Base-by-base conservation (phyloP, 1,284 basidiomycete species). In the Peniophora sp. region DNA sequence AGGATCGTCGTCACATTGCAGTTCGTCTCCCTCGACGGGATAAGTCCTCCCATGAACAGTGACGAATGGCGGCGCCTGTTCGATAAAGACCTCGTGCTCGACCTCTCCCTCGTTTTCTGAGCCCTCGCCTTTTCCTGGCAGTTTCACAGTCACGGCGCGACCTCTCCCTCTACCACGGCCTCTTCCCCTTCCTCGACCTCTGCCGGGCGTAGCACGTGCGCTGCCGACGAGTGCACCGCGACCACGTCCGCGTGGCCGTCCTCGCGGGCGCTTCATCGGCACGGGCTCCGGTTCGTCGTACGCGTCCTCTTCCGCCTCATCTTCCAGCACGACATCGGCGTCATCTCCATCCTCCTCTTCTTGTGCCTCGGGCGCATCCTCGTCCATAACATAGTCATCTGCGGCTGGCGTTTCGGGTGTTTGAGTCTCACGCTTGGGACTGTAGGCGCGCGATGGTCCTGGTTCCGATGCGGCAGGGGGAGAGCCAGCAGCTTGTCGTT, bases 21-120 rank as follows among this genome's bases (percentile, higher is more conserved):
- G 84, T 68, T 96, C 94, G 64, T 98, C 94, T 39, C 87, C 85
- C 41, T 92, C 88, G 47, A 97, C 85, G 42, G 83, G 70, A 63
- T 88, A 90, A 14, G 82, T 76, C 57, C 82, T 74, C 11, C 88
- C 91, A 50, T 88, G 83, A 60, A 96, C 79, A 57, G 76, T 81
- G 50, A 81, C 73, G 66, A 85, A 86, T 1, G 81, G 80, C 58
- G 37, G 37, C 37, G 15, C n/a, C 37, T 41, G 37, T 15, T 41
- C 36, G 57, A 73, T 12, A 68, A 73, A 73, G 24, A 74, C 75
- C n/a, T 73, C 75, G 0, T 73, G 75, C 0, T 69, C 54, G 10
- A 15, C 75, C 2, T 76, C 77, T 1, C 64, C 81, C 0, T 74
- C 79, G 27, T 32, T 12, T 12, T 32, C 6, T 12, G 27, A 32